Percentiles rank a stretch among this genome's conserved stretches.
phyloP scores from a whole-genome alignment of 208 protist genomes.

The Acanthamoeba polyphaga region DNA sequence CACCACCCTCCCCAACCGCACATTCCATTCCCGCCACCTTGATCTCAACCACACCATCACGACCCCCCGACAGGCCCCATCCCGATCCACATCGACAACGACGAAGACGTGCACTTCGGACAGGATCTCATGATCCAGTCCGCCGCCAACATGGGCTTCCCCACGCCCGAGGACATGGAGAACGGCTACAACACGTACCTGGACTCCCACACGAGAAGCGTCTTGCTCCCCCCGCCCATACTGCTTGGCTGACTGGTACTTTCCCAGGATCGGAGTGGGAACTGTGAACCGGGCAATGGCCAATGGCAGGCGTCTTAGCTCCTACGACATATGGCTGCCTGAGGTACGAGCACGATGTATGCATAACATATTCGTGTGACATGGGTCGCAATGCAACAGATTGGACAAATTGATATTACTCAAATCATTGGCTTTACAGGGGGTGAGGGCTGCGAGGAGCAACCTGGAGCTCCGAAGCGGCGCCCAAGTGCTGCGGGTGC shows the following conservation, averaged over 20 bases:
- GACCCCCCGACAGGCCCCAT: not conserved
- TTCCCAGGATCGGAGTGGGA: not conserved
- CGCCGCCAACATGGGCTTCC: not conserved
- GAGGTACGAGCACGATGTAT: not conserved
- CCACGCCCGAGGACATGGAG: slow-evolving; percentile 6
- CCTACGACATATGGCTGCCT: not conserved
- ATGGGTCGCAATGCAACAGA: too few species aligned
- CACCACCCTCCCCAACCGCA: not conserved
- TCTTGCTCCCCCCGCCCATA: too few species aligned
- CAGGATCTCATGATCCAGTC: not conserved
- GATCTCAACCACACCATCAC: too few species aligned
- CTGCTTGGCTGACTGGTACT: not conserved
- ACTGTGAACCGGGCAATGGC: not conserved
- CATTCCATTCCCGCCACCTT: not conserved
- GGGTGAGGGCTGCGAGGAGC: not conserved
- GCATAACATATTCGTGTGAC: not conserved
- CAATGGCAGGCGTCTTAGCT: not conserved
- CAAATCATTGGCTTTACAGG: too few species aligned
- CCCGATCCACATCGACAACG: not conserved
- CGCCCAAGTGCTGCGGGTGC: not conserved
- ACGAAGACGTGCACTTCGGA: not conserved
- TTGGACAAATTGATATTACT: too few species aligned
- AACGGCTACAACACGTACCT: slow-evolving; percentile 10
- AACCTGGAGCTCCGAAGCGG: not conserved
- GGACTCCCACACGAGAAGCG: too few species aligned